Conservation (phyloP, 495 filamentous ascomycete species). For the Aspergillus wentii region DNA sequence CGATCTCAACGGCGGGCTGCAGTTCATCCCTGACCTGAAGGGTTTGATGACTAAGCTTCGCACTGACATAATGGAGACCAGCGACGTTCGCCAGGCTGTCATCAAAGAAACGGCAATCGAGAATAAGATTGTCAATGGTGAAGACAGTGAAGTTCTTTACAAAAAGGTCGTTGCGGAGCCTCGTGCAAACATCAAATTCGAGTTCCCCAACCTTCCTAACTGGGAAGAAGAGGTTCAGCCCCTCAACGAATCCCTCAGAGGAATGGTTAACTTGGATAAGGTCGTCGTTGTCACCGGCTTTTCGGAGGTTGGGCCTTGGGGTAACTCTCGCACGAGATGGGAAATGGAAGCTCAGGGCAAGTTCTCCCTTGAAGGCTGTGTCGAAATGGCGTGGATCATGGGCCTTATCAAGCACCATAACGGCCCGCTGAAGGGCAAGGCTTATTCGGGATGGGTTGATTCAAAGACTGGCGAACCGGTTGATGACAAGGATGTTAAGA, state of each 20-base stretch:
- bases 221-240: conserved; percentile 90
- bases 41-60: conserved; percentile 84
- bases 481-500: conserved; percentile 95
- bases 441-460: conserved; percentile 97
- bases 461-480: conserved; percentile 90
- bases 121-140: conserved; percentile 96
- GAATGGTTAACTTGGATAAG: conserved; percentile 98
- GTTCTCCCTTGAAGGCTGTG: conserved; percentile 95
- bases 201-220: conserved; percentile 84
- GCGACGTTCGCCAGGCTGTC: conserved; percentile 87
- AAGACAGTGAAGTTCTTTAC: conserved; percentile 85
- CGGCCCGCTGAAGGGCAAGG: conserved; percentile 94
- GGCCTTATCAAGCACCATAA: conserved; percentile 98
- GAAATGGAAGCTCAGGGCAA: conserved; percentile 97
- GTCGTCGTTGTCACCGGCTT: conserved; percentile 97
- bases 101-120: conserved; percentile 95
- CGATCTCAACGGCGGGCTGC: conserved; percentile 94
- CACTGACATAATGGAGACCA: conserved; percentile 88
- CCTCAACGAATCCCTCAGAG: conserved; percentile 79
- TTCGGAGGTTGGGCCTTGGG: conserved; percentile 94
- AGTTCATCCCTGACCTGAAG: conserved; percentile 97
- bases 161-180: conserved; percentile 89
- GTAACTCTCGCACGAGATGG: conserved; percentile 96
- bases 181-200: conserved; percentile 94
- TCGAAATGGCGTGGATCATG: conserved; percentile 99